Evolutionary conservation across 1,284 basidiomycete genomes (phyloP).

Genomic region (Irpex sp.): DNA sequence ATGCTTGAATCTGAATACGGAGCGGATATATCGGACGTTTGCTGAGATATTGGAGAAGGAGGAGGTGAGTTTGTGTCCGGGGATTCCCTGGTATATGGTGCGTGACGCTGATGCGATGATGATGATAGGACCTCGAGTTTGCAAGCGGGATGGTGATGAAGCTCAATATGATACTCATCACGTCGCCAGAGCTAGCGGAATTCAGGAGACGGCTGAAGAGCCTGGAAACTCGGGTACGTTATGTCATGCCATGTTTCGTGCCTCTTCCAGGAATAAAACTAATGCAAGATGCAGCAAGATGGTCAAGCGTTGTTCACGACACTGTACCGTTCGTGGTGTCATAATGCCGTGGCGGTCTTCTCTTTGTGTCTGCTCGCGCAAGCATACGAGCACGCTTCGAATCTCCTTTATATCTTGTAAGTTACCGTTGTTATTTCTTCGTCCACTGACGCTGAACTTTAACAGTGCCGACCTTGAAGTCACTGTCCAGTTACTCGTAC

Average conservation of each 20-base stretch:
- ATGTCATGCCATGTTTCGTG: neutral
- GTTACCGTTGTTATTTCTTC: conserved; percentile 20
- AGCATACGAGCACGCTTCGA: conserved; percentile 98
- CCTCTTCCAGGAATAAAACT: neutral
- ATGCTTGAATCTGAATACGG: conserved; percentile 91
- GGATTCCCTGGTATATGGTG: neutral
- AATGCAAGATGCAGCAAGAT: conserved; percentile 59
- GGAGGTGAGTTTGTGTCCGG: conserved; percentile 53
- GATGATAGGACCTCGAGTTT: conserved; percentile 83
- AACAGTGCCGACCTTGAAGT: conserved; percentile 91
- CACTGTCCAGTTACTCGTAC: conserved; percentile 90
- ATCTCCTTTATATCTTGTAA: conserved; percentile 94
- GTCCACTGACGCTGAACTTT: neutral
- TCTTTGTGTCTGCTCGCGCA: conserved; percentile 94
- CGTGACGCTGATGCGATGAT: neutral
- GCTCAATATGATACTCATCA: conserved; percentile 94
- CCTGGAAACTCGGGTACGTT: conserved; percentile 81
- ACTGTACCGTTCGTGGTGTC: conserved; percentile 96
- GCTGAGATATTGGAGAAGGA: conserved; percentile 98
- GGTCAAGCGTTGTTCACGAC: conserved; percentile 90
- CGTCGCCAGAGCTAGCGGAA: conserved; percentile 91
- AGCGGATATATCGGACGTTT: conserved; percentile 92
- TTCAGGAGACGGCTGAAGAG: conserved; percentile 92
- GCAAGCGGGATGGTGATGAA: conserved; percentile 97
- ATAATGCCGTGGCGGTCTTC: conserved; percentile 96